Evolutionary conservation across 495 filamentous ascomycete genomes (phyloP).

Genomic region (Viridothelium virens): DNA sequence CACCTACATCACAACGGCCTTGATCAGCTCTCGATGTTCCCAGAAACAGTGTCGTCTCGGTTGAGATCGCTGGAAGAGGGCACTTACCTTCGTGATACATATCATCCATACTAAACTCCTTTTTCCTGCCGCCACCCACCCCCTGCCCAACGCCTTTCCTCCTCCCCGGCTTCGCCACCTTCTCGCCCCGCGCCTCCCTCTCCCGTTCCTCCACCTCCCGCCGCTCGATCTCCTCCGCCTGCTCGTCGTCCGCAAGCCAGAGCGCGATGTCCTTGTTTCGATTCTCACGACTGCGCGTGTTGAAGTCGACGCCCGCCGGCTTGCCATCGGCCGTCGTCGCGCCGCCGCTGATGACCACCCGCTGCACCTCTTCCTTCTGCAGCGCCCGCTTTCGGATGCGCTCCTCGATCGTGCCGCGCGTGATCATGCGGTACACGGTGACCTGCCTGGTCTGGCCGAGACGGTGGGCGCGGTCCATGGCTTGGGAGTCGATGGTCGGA

Average conservation of each 20-base stretch:
- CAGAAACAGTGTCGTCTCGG: not conserved
- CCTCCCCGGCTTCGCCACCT: constrained; percentile 56
- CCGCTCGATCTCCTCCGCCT: constrained; percentile 81
- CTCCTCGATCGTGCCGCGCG: constrained; percentile 93
- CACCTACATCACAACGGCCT: constrained; percentile 49
- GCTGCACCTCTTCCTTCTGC: constrained; percentile 98
- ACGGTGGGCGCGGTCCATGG: constrained; percentile 98
- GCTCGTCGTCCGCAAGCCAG: constrained; percentile 94
- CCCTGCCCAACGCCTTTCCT: constrained; percentile 47
- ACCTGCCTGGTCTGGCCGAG: constrained; percentile 94
- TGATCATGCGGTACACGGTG: constrained; percentile 95
- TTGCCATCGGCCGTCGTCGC: constrained; percentile 11
- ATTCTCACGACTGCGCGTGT: constrained; percentile 79
- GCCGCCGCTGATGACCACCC: constrained; percentile 84
- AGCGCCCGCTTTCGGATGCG: constrained; percentile 94
- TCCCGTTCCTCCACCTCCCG: constrained; percentile 76
- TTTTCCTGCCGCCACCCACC: constrained; percentile 40
- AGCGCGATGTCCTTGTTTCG: constrained; percentile 91
- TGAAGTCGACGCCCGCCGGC: constrained; percentile 76
- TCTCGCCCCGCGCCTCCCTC: constrained; percentile 44
- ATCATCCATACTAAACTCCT: constrained; percentile 75
- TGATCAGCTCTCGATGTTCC: constrained; percentile 12
- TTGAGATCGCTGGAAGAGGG: not conserved
- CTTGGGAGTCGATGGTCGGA: constrained; percentile 95
- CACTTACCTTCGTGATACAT: constrained; percentile 95